These are phyloP conservation scores for Pythium myriotylum DNA, from an alignment of 352 stramenopile genomes.

Conservation along the genomic window DNA sequence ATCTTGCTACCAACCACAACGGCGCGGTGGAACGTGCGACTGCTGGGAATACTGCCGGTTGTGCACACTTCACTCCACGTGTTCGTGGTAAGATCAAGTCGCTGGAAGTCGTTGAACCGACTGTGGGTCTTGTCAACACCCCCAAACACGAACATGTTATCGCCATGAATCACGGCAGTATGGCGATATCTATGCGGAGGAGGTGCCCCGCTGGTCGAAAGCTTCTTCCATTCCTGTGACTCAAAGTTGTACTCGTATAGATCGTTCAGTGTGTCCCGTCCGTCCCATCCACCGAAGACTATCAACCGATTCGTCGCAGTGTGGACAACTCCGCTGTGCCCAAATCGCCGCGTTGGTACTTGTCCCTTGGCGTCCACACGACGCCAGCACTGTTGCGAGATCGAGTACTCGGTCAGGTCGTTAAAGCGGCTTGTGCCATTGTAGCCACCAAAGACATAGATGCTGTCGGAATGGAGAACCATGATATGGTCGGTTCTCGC, in stretches of 20 bases:
- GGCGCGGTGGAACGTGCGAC: conserved; percentile 85
- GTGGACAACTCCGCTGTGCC: conserved; percentile 84
- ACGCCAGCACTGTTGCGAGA: conserved; percentile 57
- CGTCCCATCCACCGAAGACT: conserved; percentile 88
- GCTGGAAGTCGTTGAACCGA: conserved; percentile 86
- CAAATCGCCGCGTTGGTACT: conserved; percentile 73
- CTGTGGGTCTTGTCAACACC: conserved; percentile 90
- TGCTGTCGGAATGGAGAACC: conserved; percentile 74
- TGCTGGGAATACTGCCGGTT: conserved; percentile 79
- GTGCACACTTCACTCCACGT: conserved; percentile 87
- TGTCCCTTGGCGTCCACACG: conserved; percentile 47
- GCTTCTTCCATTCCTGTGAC: conserved; percentile 67
- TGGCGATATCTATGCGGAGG: conserved; percentile 86
- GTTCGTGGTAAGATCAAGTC: conserved; percentile 75
- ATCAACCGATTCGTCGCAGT: conserved; percentile 67
- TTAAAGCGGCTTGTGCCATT: conserved; percentile 84
- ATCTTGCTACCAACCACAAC: conserved; percentile 82
- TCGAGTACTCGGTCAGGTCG: conserved; percentile 78
- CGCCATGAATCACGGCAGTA: conserved; percentile 78
- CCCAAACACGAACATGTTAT: conserved; percentile 90
- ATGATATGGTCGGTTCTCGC: conserved; percentile 88
- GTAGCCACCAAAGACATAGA: conserved; percentile 91
- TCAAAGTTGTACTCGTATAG: conserved; percentile 79
- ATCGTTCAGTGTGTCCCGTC: conserved; percentile 84
- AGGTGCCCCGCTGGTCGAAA: conserved; percentile 53